Conservation (phyloP, 805 yeast genomes). For the Spencermartinsiella europaea region DNA sequence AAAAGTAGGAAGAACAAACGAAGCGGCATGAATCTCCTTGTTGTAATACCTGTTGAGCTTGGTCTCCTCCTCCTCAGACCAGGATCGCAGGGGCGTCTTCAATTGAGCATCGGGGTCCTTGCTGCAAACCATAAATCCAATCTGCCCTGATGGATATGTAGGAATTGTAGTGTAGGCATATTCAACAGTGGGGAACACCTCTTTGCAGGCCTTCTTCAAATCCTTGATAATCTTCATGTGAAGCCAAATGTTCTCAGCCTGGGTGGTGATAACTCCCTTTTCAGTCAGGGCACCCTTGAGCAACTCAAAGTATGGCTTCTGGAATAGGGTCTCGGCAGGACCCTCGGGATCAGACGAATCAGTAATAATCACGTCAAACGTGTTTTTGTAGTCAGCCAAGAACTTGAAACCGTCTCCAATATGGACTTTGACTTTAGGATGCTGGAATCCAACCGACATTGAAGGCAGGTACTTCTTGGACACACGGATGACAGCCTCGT, state of each 20-base stretch:
- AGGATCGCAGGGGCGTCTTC: conserved; percentile 59
- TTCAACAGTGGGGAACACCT: conserved; percentile 86
- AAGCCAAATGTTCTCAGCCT: conserved; percentile 89
- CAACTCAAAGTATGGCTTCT: conserved; percentile 66
- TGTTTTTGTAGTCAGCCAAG: conserved; percentile 44
- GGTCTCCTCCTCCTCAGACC: conserved; percentile 56
- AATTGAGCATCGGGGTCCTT: conserved; percentile 66
- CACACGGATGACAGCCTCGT: conserved; percentile 70
- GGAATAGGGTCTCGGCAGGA: conserved; percentile 88
- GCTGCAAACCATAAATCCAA: conserved; percentile 96
- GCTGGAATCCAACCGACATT: conserved; percentile 63
- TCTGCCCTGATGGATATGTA: conserved; percentile 94
- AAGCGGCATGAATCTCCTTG: conserved; percentile 75
- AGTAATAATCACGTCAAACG: conserved; percentile 79
- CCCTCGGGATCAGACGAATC: conserved; percentile 96
- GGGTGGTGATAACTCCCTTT: conserved; percentile 72
- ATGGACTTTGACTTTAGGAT: conserved; percentile 60
- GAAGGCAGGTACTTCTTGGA: conserved; percentile 67
- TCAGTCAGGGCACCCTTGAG: conserved; percentile 56
- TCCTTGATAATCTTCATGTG: conserved; percentile 79
- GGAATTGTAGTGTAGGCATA: conserved; percentile 92
- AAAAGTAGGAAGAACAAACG: conserved; percentile 90
- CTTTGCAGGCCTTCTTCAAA: conserved; percentile 73
- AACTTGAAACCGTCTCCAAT: conserved; percentile 82
- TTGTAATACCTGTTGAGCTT: conserved; percentile 77